These are phyloP conservation scores for Leptographium flavum DNA, from an alignment of 2,329 filamentous ascomycete species.

Conservation along the genomic window DNA sequence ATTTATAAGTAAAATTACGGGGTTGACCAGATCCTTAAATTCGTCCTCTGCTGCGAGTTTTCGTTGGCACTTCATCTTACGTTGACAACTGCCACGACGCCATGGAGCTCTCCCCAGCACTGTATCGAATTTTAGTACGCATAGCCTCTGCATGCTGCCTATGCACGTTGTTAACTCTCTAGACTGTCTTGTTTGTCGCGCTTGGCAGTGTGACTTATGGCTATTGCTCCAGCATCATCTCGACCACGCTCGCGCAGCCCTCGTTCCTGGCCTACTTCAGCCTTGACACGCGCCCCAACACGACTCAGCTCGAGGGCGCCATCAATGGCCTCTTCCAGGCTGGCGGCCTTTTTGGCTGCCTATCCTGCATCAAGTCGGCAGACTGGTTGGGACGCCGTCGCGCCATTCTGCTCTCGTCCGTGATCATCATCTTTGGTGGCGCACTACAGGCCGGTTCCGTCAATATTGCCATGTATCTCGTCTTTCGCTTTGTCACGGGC, in stretches of 20 bases:
- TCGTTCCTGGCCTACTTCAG: background rate
- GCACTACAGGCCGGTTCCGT: constrained; percentile 15
- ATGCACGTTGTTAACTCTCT: no score
- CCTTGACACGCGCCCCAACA: background rate
- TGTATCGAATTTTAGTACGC: no score
- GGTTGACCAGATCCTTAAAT: no score
- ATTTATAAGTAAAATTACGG: no score
- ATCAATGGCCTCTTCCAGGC: constrained; percentile 1
- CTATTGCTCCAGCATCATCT: constrained; percentile 1
- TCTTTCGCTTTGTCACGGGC: constrained; percentile 4
- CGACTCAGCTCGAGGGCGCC: background rate
- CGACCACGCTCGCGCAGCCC: constrained; percentile 3
- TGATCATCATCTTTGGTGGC: constrained; percentile 17
- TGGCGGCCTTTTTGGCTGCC: constrained; percentile 2
- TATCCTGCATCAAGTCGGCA: background rate
- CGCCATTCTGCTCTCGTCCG: constrained; percentile 18
- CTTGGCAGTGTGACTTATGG: constrained; percentile 1
- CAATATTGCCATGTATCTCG: constrained; percentile 17
- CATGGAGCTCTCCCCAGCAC: no score
- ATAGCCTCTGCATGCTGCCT: no score
- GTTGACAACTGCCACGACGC: no score
- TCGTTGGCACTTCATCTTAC: no score
- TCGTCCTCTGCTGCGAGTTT: no score
- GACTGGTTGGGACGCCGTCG: constrained; percentile 20
- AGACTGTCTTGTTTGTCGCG: no score